Base-by-base conservation (phyloP, 2,329 filamentous ascomycete genomes). In the Sclerotinia minor region DNA sequence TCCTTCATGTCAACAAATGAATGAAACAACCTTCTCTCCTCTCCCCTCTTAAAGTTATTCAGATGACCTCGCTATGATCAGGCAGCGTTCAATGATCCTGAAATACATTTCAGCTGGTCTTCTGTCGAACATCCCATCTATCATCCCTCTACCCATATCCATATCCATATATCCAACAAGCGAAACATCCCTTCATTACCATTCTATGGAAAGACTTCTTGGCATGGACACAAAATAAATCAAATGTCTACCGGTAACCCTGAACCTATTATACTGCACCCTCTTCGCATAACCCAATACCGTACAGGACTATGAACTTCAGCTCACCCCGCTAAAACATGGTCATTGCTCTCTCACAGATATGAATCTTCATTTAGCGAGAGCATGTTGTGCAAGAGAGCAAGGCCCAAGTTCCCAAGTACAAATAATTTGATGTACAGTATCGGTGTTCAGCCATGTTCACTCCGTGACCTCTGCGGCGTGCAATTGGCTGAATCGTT, bases 401-500 rank as follows among this genome's bases (percentile, higher is more conserved):
- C 24, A 29, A 19, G 24, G 9, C n/a, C 13, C 35, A 35, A 35
- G 35, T 2, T 5, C 29, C 29, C 8, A 7, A 17, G 19, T 35
- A 60, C 58, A n/a, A 19, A 49, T 35, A 35, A 35, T 24, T 60
- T 49, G 44, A 60, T 49, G 29, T 49, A 24, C 26, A 21, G 41
- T 44, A 35, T 35, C 41, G 57, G 57, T 60, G 41, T 60, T 60
- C 57, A 60, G 57, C 21, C 15, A 58, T 64, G 63, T 57, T 65
- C 63, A 8, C 45, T 66, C 57, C 47, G 58, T 67, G 55, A 65
- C 26, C 63, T 49, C 38, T 57, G 38, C 24, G 21, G 61, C 45
- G 35, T 13, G 29, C 24, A 35, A 61, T 65, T 59, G 64, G 64
- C 35, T 60, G 24, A 52, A 38, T 72, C 71, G 71, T 71, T 59